phyloP scores from a whole-genome alignment of 257 asterid genomes.

The Primulina huaijiensis region DNA sequence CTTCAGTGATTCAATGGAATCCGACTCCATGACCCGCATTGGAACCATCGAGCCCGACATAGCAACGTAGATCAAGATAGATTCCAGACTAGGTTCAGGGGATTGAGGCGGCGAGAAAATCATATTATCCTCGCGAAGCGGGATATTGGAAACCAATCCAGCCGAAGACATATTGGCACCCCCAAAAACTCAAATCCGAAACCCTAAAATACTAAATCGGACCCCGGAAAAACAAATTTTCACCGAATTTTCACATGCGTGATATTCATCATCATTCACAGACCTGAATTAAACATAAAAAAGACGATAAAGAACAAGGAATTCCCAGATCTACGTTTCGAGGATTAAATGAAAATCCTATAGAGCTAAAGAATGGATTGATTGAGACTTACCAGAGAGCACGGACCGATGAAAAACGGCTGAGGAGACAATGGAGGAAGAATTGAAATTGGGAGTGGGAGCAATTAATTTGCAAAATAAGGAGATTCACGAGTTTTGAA shows the following conservation, averaged over 20 bases:
- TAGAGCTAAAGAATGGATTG: background rate
- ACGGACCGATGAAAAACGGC: slow-evolving; percentile 39
- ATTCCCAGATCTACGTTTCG: background rate
- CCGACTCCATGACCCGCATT: slow-evolving; percentile 66
- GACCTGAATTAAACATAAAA: slow-evolving; percentile 24
- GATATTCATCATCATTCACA: slow-evolving; percentile 14
- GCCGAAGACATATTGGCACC: slow-evolving; percentile 62
- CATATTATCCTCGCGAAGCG: slow-evolving; percentile 45
- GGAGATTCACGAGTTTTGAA: slow-evolving; percentile 32
- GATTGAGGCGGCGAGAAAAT: slow-evolving; percentile 40
- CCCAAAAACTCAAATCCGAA: slow-evolving; percentile 30
- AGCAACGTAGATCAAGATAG: slow-evolving; percentile 52
- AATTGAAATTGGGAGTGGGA: slow-evolving; percentile 24
- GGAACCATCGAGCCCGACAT: slow-evolving; percentile 72
- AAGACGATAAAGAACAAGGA: background rate
- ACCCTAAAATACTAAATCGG: slow-evolving; percentile 29
- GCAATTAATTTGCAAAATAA: slow-evolving; percentile 23
- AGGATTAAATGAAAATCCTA: background rate
- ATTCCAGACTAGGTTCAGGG: slow-evolving; percentile 47
- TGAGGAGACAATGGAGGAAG: slow-evolving; percentile 20
- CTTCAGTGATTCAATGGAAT: slow-evolving; percentile 76
- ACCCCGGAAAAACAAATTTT: slow-evolving; percentile 28
- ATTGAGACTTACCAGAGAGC: slow-evolving; percentile 36
- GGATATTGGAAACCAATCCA: slow-evolving; percentile 58
- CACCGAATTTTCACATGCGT: slow-evolving; percentile 29